Percentiles rank a stretch among this genome's conserved stretches.
Evolutionary conservation across 371 early-diverging fungal species (phyloP).

Genomic region (Mucor sp.): DNA sequence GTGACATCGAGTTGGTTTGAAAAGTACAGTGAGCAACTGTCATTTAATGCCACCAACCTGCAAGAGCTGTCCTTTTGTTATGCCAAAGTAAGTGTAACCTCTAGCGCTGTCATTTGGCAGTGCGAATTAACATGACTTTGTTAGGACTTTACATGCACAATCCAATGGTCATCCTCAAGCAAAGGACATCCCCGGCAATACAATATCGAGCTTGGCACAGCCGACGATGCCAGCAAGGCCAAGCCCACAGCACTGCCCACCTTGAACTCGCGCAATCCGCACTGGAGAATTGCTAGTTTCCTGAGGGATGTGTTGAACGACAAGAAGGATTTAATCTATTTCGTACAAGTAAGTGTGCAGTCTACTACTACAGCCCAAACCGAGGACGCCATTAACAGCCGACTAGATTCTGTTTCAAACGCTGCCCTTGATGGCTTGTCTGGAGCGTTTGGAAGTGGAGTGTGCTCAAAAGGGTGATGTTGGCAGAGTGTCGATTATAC

Average conservation of each 20-base stretch:
- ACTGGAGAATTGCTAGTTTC: constrained; percentile 41
- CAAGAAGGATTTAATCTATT: constrained; percentile 43
- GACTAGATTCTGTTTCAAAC: constrained; percentile 44
- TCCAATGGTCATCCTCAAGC: constrained; percentile 39
- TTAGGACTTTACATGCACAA: constrained; percentile 35
- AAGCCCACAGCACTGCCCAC: constrained; percentile 13
- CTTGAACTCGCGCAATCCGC: constrained; percentile 39
- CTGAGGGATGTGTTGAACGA: constrained; percentile 47
- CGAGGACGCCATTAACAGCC: neutral
- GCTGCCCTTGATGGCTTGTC: constrained; percentile 46
- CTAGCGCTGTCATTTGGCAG: too few relatives aligned
- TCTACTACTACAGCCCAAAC: neutral
- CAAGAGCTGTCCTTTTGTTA: constrained; percentile 42
- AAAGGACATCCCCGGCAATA: constrained; percentile 37
- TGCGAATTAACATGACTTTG: neutral
- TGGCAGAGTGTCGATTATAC: constrained; percentile 54
- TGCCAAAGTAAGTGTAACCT: constrained; percentile 28
- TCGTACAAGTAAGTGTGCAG: constrained; percentile 38
- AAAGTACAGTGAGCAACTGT: constrained; percentile 39
- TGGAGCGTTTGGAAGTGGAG: constrained; percentile 40
- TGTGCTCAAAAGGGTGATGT: constrained; percentile 34
- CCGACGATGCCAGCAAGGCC: constrained; percentile 13
- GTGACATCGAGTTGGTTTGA: constrained; percentile 43
- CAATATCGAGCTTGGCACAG: constrained; percentile 26
- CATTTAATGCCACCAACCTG: constrained; percentile 38